Evolutionary conservation across 345 rosid genomes (phyloP).

Genomic region (Gossypium rotundifolium): DNA sequence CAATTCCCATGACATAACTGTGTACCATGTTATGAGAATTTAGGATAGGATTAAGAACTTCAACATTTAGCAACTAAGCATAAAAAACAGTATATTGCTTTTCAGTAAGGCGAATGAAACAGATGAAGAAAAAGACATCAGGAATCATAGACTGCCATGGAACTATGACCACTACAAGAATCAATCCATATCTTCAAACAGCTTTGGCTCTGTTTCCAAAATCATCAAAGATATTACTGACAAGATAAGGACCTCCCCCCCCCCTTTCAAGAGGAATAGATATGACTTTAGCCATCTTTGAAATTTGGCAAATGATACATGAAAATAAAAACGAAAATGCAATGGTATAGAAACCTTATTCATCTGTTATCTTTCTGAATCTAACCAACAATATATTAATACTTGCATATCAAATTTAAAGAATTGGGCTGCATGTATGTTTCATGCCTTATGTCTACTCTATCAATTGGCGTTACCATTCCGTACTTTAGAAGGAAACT

Average conservation of each 20-base stretch:
- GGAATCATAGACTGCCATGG: neutral
- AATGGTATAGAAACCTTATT: neutral
- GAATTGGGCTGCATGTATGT: neutral
- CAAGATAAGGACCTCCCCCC: neutral
- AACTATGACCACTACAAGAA: neutral
- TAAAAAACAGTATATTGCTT: constrained; percentile 3
- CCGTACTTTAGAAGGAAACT: neutral
- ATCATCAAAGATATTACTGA: neutral
- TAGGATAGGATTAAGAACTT: neutral
- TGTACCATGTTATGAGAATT: constrained; percentile 12
- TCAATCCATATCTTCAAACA: neutral
- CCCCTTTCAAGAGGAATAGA: neutral
- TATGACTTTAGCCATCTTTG: neutral
- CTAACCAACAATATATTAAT: neutral
- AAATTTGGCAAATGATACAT: neutral
- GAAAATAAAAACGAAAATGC: neutral
- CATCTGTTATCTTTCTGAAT: neutral
- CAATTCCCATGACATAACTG: constrained; percentile 97
- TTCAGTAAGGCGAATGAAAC: neutral
- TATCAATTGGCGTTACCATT: constrained; percentile 3
- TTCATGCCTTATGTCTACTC: neutral
- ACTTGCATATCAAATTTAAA: constrained; percentile 1
- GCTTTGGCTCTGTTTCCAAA: neutral
- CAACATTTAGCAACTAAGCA: neutral
- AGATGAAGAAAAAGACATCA: neutral